phyloP scores from a whole-genome alignment of 73 alveolate genomes.

The Durusdinium trenchii region DNA sequence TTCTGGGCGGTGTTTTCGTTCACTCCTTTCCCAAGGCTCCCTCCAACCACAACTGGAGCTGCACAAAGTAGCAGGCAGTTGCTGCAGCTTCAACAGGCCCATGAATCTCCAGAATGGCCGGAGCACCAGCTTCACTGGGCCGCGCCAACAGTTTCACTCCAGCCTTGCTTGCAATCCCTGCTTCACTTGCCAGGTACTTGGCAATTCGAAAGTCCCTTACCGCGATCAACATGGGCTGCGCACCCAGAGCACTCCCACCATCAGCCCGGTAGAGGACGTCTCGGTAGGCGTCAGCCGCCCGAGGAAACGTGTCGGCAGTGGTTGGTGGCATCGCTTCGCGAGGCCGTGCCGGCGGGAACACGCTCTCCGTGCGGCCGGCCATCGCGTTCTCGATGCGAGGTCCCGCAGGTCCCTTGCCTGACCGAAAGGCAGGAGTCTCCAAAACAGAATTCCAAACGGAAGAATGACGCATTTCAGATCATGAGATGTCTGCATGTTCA shows the following conservation, averaged over 20 bases:
- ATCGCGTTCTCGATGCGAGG: neutral
- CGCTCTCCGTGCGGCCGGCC: neutral
- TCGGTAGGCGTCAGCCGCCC: slow-evolving; percentile 17
- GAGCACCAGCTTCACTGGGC: neutral
- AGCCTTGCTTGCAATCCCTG: slow-evolving; percentile 79
- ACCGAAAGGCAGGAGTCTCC: neutral
- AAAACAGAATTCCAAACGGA: too few relatives aligned
- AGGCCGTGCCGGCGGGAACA: too few relatives aligned
- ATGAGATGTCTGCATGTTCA: too few relatives aligned
- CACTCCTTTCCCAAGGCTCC: neutral
- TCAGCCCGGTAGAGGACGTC: neutral
- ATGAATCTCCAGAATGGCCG: slow-evolving; percentile 63
- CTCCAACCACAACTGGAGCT: slow-evolving; percentile 67
- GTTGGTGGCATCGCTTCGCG: too few relatives aligned
- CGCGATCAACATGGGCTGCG: neutral
- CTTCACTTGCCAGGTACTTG: slow-evolving; percentile 63
- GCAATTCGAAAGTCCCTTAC: slow-evolving; percentile 15
- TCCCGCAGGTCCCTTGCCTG: neutral
- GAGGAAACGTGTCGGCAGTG: too few relatives aligned
- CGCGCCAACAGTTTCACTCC: neutral
- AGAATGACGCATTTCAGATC: too few relatives aligned
- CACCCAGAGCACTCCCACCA: neutral
- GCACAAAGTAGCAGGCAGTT: slow-evolving; percentile 70
- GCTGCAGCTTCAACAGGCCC: slow-evolving; percentile 63
- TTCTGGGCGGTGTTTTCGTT: neutral